Percentiles rank a stretch among this genome's conserved stretches.
Conservation (phyloP, 306 rosid species). For the Lablab purpureus region DNA sequence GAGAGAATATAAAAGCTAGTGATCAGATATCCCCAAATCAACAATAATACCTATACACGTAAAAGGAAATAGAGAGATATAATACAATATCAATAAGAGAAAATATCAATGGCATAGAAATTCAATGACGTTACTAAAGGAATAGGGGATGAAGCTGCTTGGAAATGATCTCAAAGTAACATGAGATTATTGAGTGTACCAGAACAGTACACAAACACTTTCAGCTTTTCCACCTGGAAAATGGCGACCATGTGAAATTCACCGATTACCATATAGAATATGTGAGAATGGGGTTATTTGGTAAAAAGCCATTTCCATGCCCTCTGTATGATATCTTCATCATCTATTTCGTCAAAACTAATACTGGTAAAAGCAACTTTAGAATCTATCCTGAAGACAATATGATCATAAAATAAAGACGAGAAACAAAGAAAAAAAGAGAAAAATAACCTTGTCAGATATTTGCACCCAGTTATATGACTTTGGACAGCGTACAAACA, state of each 20-base stretch:
- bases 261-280: neutral
- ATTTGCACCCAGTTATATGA: neutral
- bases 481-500: neutral
- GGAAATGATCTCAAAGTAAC: no score
- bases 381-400: neutral
- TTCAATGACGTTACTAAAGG: neutral
- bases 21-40: neutral
- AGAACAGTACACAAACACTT: no score
- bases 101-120: no score
- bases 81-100: neutral
- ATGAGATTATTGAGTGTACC: no score
- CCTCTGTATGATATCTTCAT: neutral
- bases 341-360: neutral
- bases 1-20: neutral
- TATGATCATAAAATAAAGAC: constrained; percentile 1
- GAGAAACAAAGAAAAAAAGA: neutral
- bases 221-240: neutral
- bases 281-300: neutral
- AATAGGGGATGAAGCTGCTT: neutral
- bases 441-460: neutral
- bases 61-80: no score
- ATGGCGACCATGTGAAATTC: neutral
- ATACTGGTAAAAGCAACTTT: neutral
- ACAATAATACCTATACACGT: neutral
- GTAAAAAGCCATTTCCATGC: neutral